A percentile compares a stretch with the other conserved stretches of the same genome.
phyloP scores from a whole-genome alignment of 352 stramenopile genomes.

The Elongisporangium undulatum region DNA sequence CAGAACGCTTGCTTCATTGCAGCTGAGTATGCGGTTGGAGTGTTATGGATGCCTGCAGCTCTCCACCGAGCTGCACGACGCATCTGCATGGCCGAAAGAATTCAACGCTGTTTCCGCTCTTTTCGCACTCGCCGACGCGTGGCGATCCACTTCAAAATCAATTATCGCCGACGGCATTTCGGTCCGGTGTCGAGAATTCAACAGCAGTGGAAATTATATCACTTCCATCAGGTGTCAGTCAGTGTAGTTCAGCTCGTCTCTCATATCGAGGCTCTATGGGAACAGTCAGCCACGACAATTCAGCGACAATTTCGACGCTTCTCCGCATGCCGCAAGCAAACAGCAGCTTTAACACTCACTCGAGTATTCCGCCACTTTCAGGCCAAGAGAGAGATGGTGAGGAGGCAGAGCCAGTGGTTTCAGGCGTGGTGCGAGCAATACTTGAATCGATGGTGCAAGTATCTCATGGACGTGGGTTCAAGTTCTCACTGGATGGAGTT shows the following conservation, averaged over 20 bases:
- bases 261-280: conserved; percentile 6
- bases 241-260: conserved; percentile 6
- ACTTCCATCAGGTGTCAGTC: not conserved
- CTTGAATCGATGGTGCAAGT: conserved; percentile 3
- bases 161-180: conserved; percentile 10
- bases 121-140: conserved; percentile 9
- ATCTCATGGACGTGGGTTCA: not conserved
- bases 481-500: not conserved
- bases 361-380: conserved; percentile 16
- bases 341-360: conserved; percentile 7
- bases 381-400: conserved; percentile 9
- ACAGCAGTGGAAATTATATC: conserved; percentile 17
- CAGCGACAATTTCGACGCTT: conserved; percentile 4
- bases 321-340: conserved; percentile 2
- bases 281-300: conserved; percentile 2
- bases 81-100: conserved; percentile 3
- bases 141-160: not conserved
- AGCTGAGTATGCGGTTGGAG: conserved; percentile 1
- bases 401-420: conserved; percentile 7
- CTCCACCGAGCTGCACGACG: not conserved
- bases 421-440: conserved; percentile 4
- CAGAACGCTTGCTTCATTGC: conserved; percentile 2
- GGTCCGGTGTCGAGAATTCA: conserved; percentile 18
- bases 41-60: conserved; percentile 7
- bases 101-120: conserved; percentile 17